Base-by-base conservation (phyloP, 2,329 filamentous ascomycete genomes). In the Aspergillus eucalypticola region DNA sequence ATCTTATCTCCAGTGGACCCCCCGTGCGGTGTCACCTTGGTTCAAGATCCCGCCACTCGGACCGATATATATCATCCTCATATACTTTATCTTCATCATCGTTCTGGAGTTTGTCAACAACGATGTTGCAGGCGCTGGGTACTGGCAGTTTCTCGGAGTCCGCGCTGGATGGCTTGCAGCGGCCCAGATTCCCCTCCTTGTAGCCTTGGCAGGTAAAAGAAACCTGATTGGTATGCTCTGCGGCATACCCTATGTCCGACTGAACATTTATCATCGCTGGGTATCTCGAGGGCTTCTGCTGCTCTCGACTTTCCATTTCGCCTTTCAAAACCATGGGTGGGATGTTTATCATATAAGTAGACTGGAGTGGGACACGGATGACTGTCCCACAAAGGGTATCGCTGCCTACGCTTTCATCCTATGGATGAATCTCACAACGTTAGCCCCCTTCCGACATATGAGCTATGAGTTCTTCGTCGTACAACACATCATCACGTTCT, bases 351-450 rank as follows among this genome's bases (percentile, higher is more conserved):
- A 50, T 29, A 32, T 50, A 29, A 50, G 46, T 11, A 50, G 19
- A 17, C 46, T 50, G 3, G 46, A 50, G 25, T 50, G 46, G 46
- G 25, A 27, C 27, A 50, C 46, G 19, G 46, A 50, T 11, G 46
- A 50, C 46, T 50, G 46, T 50, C 46, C 46, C 46, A 50, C 25
- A 11, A 50, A 50, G 25, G 46, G 46, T 27, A 50, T 50, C 17
- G 46, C 46, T 10, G 46, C 46, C 23, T 50, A 50, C 25, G 46
- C 46, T 5, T 50, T 50, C 25, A 50, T 50, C 46, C 46, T 50
- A n/a, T 50, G 46, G 46, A 50, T 50, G 46, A 50, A 50, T 17
- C 46, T 50, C 23, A 50, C 46, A 2, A 50, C 46, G 8, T 27
- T 50, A 1, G 46, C 46, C 4, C 46, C 46, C 15, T 50, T 50